Percentiles rank a stretch among this genome's conserved stretches.
These are phyloP conservation scores for Dipteronia sinensis DNA, from an alignment of 345 rosid species.

Conservation along the genomic window DNA sequence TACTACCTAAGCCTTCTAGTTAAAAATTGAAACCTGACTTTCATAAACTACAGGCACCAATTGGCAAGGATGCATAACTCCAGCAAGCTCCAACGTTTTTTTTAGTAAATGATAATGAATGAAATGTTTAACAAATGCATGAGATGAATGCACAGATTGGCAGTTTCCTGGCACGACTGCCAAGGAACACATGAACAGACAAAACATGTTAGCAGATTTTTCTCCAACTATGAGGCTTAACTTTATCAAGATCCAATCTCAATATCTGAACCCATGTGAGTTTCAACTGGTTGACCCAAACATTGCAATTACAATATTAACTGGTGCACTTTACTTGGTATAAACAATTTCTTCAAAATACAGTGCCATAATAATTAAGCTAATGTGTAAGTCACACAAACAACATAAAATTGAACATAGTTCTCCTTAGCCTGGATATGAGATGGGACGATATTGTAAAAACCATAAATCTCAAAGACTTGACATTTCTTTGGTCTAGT, in stretches of 20 bases:
- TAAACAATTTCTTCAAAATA: neutral
- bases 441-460: neutral
- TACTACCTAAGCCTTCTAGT: neutral
- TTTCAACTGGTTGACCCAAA: neutral
- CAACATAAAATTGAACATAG: neutral
- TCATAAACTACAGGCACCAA: constrained; percentile 1
- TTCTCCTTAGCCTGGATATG: neutral
- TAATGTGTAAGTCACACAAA: neutral
- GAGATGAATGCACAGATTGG: neutral
- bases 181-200: neutral
- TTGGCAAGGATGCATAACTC: neutral
- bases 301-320: neutral
- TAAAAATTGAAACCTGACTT: neutral
- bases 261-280: neutral
- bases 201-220: neutral
- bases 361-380: neutral
- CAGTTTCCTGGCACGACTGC: neutral
- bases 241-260: neutral
- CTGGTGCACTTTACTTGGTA: neutral
- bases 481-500: neutral
- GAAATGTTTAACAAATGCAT: neutral
- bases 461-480: neutral
- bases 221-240: neutral
- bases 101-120: neutral
- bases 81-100: neutral